phyloP scores from a whole-genome alignment of 306 rosid genomes.

The Cucumis cinereus region DNA sequence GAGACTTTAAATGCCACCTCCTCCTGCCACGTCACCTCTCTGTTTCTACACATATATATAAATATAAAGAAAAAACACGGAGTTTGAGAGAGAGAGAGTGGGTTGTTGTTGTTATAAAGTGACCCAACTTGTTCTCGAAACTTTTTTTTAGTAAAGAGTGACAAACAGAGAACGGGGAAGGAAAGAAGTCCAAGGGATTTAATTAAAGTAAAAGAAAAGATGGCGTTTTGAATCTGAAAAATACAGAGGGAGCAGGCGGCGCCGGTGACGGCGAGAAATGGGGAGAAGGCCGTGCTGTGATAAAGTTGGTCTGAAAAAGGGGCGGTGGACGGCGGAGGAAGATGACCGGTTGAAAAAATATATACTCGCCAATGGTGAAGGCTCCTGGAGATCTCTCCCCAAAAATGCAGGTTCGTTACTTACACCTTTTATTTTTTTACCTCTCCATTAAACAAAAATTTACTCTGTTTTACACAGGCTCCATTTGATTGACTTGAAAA shows the following conservation, averaged over 20 bases:
- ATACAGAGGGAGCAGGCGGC: neutral
- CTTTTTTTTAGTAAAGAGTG: neutral
- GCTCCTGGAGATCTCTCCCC: constrained; percentile 83
- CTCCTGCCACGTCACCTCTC: neutral
- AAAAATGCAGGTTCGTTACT: constrained; percentile 51
- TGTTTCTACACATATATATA: neutral
- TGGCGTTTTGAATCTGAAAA: neutral
- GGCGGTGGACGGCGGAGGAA: constrained; percentile 76
- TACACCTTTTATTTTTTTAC: too few species aligned
- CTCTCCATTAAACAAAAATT: too few species aligned
- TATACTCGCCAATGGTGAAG: constrained; percentile 67
- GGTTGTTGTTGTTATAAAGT: neutral
- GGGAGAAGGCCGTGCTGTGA: constrained; percentile 89
- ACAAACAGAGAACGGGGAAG: neutral
- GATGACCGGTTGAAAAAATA: constrained; percentile 44
- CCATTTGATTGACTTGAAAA: too few species aligned
- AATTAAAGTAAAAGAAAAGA: neutral
- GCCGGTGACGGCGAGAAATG: constrained; percentile 17
- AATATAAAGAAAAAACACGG: too few species aligned
- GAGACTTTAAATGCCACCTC: neutral
- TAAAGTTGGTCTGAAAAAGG: constrained; percentile 70
- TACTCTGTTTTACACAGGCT: too few species aligned
- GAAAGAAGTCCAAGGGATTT: neutral
- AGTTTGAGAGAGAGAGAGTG: too few species aligned
- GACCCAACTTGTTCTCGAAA: neutral